phyloP scores from a whole-genome alignment of 2,329 filamentous ascomycete genomes.

The Domatiomyces catenatus region DNA sequence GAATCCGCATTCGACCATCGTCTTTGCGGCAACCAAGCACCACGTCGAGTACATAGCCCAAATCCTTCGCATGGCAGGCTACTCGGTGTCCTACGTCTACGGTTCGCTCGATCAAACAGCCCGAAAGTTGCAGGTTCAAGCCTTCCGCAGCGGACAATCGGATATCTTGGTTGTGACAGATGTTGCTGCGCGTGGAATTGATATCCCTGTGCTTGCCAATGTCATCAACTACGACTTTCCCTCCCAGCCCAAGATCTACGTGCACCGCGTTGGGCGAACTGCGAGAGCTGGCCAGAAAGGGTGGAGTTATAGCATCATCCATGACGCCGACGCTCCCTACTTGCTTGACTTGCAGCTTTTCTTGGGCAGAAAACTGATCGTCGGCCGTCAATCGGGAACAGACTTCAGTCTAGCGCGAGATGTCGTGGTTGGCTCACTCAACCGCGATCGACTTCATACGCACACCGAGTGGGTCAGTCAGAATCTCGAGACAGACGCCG shows the following conservation, averaged over 20 bases:
- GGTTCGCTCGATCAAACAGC: slow-evolving; percentile 89
- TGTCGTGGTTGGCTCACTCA: slow-evolving; percentile 63
- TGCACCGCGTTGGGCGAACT: slow-evolving; percentile 90
- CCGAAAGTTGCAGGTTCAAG: slow-evolving; percentile 77
- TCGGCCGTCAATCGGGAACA: slow-evolving; percentile 50
- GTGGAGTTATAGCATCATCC: slow-evolving; percentile 88
- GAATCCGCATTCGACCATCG: slow-evolving; percentile 80
- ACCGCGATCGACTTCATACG: slow-evolving; percentile 56
- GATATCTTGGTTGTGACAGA: slow-evolving; percentile 94
- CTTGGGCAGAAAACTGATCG: slow-evolving; percentile 63
- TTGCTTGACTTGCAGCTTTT: slow-evolving; percentile 89
- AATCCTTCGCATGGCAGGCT: slow-evolving; percentile 67
- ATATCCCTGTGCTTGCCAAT: slow-evolving; percentile 89
- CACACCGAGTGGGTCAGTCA: slow-evolving; percentile 74
- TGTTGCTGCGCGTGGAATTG: slow-evolving; percentile 89
- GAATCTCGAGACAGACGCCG: slow-evolving; percentile 56
- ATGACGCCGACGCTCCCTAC: slow-evolving; percentile 79
- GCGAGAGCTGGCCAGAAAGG: slow-evolving; percentile 83
- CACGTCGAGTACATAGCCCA: slow-evolving; percentile 85
- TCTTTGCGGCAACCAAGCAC: slow-evolving; percentile 92
- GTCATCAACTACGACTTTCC: slow-evolving; percentile 99
- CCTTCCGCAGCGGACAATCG: slow-evolving; percentile 68
- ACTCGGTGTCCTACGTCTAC: slow-evolving; percentile 85
- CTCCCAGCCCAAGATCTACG: slow-evolving; percentile 88
- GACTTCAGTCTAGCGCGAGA: slow-evolving; percentile 62